These are phyloP conservation scores for Tieghemostelium lacteum DNA, from an alignment of 78 protist species.

Conservation along the genomic window DNA sequence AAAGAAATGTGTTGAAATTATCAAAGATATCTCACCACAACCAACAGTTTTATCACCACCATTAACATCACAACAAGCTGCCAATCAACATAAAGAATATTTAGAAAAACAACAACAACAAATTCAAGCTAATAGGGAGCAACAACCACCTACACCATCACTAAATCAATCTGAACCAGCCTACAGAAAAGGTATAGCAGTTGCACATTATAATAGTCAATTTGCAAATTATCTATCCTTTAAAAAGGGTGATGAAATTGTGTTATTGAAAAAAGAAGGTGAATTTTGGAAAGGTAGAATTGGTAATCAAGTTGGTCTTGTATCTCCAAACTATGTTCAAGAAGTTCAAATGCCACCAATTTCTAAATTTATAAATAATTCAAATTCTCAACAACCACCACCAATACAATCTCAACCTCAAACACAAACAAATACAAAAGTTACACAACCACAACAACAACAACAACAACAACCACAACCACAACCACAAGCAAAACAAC, in stretches of 20 bases:
- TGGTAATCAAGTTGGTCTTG: slow-evolving; percentile 27
- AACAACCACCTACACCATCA: neutral
- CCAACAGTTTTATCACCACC: neutral
- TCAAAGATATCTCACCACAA: slow-evolving; percentile 36
- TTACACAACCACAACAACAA: neutral
- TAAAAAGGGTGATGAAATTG: slow-evolving; percentile 43
- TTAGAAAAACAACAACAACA: neutral
- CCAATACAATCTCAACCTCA: neutral
- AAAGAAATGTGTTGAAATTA: slow-evolving; percentile 58
- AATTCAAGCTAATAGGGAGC: neutral
- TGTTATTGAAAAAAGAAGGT: slow-evolving; percentile 22
- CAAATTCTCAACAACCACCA: neutral
- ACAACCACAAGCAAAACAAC: neutral
- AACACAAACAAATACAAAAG: neutral
- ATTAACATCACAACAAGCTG: neutral
- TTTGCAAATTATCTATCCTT: slow-evolving; percentile 29
- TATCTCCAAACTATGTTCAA: slow-evolving; percentile 23
- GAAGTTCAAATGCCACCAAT: neutral
- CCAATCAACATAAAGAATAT: neutral
- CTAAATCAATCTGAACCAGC: neutral
- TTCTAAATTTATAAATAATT: neutral
- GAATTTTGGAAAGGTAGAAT: slow-evolving; percentile 46
- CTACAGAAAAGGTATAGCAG: slow-evolving; percentile 12
- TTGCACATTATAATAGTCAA: slow-evolving; percentile 16
- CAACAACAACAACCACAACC: neutral